Base-by-base conservation (phyloP, 2,329 filamentous ascomycete species). In the Penicillium sp. region DNA sequence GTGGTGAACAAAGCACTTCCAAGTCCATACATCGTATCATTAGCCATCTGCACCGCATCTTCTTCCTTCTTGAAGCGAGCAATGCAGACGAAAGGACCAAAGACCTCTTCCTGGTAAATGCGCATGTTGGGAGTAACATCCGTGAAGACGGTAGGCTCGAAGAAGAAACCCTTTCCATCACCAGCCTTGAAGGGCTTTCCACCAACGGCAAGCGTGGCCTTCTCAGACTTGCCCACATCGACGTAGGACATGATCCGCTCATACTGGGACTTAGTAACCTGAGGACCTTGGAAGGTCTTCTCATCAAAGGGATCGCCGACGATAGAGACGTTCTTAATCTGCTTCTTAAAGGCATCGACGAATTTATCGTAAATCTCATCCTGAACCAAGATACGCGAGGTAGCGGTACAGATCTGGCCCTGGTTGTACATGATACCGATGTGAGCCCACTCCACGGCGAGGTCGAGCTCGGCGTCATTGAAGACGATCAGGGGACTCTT, bases 361-460 rank as follows among this genome's bases (percentile, higher is more conserved):
- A 64, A 64, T 12, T 52, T 46, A 36, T 64, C 60, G 43, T 64
- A 64, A 33, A 64, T 63, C 47, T 60, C 46, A 24, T 64, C 58
- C 31, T 64, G 61, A n/a, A 64, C 61, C 2, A 64, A 31, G 18
- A 64, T 66, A 4, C 68, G 68, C 15, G 67, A 70, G 3, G 68
- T 70, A 3, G 68, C 66, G 2, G 68, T 70, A 54, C 68, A 70
- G 16, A 70, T 65, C 45, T 70, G 68, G 23, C 68, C 68, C 42
- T 70, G 68, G 52, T 70, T 70, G 54, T 70, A 70, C 74, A 80
- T 77, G 60, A 80, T 78, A n/a, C 76, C 76, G 12, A 72, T 65
- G 56, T 88, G 84, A 15, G 80, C 77, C 84, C 87, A 89, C 59
- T 87, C 84, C 12, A 88, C 85, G 3, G 85, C 84, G 67, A 87